Evolutionary conservation across 1,284 basidiomycete species (phyloP).

Genomic region (Microbotryum violaceum): DNA sequence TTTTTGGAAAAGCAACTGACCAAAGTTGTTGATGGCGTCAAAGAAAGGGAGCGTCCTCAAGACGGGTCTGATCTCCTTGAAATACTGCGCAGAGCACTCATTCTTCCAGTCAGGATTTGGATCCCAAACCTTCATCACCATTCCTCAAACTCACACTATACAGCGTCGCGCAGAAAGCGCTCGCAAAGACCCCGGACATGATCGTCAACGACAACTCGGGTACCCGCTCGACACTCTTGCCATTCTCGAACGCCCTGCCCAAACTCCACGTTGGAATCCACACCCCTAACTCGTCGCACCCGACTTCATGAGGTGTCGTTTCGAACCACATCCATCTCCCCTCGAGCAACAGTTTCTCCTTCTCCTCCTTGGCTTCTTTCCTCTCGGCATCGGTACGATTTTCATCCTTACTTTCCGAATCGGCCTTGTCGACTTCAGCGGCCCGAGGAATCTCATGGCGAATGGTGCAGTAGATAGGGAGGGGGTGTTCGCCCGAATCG

Average conservation of each 20-base stretch:
- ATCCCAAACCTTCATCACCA: too few species aligned
- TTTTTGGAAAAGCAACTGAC: slow-evolving; percentile 1
- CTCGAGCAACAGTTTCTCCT: slow-evolving; percentile 19
- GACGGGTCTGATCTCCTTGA: slow-evolving; percentile 43
- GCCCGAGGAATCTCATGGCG: slow-evolving; percentile 37
- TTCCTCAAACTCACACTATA: slow-evolving; percentile 31
- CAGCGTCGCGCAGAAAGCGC: slow-evolving; percentile 46
- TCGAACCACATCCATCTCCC: slow-evolving; percentile 45
- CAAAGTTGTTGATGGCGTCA: slow-evolving; percentile 41
- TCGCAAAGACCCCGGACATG: slow-evolving; percentile 45
- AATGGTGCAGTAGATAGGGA: slow-evolving; percentile 46
- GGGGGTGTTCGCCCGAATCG: slow-evolving; percentile 40
- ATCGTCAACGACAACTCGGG: slow-evolving; percentile 45
- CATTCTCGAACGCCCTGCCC: slow-evolving; percentile 42
- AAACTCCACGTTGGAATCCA: slow-evolving; percentile 47
- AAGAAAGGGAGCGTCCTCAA: slow-evolving; percentile 43
- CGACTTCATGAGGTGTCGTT: slow-evolving; percentile 45
- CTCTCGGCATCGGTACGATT: slow-evolving; percentile 15
- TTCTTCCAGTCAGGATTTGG: not conserved
- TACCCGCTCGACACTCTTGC: slow-evolving; percentile 41
- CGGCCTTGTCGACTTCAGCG: slow-evolving; percentile 32
- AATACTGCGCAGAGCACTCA: slow-evolving; percentile 39
- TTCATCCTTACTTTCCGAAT: slow-evolving; percentile 29
- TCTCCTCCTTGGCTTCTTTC: slow-evolving; percentile 27
- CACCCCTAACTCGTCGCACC: slow-evolving; percentile 46